These are phyloP conservation scores for Auricularia sp. DNA, from an alignment of 768 basidiomycete genomes.

Conservation along the genomic window DNA sequence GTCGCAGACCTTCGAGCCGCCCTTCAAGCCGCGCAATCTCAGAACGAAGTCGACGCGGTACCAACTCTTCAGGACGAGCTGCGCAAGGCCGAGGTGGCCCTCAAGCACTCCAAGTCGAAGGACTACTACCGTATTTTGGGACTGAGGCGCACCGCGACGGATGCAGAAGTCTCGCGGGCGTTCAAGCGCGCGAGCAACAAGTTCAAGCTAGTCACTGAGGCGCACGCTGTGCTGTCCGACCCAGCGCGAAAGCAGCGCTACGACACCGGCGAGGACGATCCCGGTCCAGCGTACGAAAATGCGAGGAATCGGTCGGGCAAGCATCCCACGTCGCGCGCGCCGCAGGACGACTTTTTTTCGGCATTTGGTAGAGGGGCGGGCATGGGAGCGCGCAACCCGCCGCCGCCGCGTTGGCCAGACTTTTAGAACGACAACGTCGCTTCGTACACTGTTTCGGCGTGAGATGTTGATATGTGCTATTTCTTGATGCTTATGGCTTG, in stretches of 20 bases:
- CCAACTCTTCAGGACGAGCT: slow-evolving; percentile 54
- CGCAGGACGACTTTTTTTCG: no score
- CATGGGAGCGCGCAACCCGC: no score
- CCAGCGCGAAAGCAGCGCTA: slow-evolving; percentile 62
- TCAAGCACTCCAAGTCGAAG: slow-evolving; percentile 84
- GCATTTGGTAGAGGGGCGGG: no score
- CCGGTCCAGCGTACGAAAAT: slow-evolving; percentile 28
- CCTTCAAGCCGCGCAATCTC: slow-evolving; percentile 60
- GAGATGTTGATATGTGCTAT: no score
- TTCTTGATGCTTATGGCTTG: no score
- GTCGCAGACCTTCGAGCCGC: slow-evolving; percentile 70
- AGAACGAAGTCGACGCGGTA: slow-evolving; percentile 45
- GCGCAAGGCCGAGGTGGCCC: slow-evolving; percentile 68
- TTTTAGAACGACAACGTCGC: no score
- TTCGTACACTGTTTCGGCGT: no score
- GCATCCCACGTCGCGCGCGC: no score
- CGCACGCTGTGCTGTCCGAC: slow-evolving; percentile 75
- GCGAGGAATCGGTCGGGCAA: no score
- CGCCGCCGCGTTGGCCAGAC: no score
- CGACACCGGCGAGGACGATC: slow-evolving; percentile 75
- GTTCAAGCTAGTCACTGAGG: slow-evolving; percentile 87
- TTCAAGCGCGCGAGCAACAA: slow-evolving; percentile 81
- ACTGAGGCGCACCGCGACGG: slow-evolving; percentile 22
- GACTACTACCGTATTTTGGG: slow-evolving; percentile 79
- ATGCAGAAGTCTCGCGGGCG: slow-evolving; percentile 78